These are phyloP conservation scores for Diplosphaera chodatii DNA, from an alignment of 139 green algal species.

Conservation along the genomic window DNA sequence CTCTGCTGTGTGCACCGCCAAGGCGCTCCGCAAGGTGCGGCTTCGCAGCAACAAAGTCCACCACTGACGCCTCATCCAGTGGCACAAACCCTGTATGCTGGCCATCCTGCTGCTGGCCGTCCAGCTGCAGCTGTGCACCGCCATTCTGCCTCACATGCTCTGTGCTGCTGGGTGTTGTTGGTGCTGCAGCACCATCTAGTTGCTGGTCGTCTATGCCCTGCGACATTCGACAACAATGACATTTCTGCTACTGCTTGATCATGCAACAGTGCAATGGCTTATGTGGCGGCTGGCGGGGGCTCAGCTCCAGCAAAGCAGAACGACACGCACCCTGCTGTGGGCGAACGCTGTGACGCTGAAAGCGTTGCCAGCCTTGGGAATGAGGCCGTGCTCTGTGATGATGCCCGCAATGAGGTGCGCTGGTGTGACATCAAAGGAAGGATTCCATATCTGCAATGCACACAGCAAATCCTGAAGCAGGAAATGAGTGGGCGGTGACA, in stretches of 20 bases:
- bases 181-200: no score
- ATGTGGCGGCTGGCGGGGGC: no score
- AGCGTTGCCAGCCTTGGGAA: slow-evolving; percentile 41
- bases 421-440: slow-evolving; percentile 90
- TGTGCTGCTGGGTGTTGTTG: no score
- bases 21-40: slow-evolving; percentile 40
- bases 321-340: slow-evolving; percentile 1
- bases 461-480: no score
- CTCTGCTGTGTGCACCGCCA: slow-evolving; percentile 28
- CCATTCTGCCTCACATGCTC: background rate
- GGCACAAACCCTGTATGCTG: slow-evolving; percentile 24
- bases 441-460: slow-evolving; percentile 78
- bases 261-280: no score
- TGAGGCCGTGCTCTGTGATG: slow-evolving; percentile 86
- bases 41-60: slow-evolving; percentile 48
- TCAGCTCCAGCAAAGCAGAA: no score
- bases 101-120: background rate
- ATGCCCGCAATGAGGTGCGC: slow-evolving; percentile 82
- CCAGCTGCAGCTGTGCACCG: background rate
- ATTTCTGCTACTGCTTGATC: no score
- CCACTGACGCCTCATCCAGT: slow-evolving; percentile 41
- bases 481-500: no score
- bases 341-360: slow-evolving; percentile 57
- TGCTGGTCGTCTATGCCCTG: no score
- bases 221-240: no score